These are phyloP conservation scores for Emmonsiellopsis sp. DNA, from an alignment of 2,329 filamentous ascomycete species.

Conservation along the genomic window DNA sequence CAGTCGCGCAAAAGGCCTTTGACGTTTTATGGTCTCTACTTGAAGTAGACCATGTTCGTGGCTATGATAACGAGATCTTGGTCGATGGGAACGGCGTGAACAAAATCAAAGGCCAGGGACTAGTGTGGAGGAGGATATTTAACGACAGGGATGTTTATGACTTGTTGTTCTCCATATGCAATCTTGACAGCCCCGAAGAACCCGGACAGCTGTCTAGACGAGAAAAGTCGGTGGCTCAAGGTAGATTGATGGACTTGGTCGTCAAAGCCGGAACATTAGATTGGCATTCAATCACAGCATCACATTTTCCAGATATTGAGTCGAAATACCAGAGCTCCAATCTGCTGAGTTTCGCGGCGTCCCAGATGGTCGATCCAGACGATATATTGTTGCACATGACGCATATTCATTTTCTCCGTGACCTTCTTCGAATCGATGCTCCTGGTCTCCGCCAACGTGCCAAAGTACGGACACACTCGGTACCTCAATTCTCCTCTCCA, in stretches of 20 bases:
- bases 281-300: conserved; percentile 44
- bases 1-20: conserved; percentile 46
- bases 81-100: conserved; percentile 18
- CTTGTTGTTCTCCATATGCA: conserved; percentile 48
- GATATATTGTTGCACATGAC: conserved; percentile 55
- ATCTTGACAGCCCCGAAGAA: conserved; percentile 29
- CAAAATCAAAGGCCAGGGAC: conserved; percentile 37
- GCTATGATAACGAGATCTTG: conserved; percentile 13
- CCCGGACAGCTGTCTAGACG: conserved; percentile 37
- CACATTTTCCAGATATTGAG: conserved; percentile 47
- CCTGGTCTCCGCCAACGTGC: conserved; percentile 22
- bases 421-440: conserved; percentile 40
- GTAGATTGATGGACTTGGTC: conserved; percentile 50
- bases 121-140: conserved; percentile 56
- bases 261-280: conserved; percentile 45
- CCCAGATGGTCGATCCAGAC: conserved; percentile 48
- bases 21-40: conserved; percentile 46
- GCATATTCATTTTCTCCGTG: conserved; percentile 48
- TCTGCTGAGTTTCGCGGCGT: conserved; percentile 47
- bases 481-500: conserved; percentile 31
- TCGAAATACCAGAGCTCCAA: conserved; percentile 29
- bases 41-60: conserved; percentile 36
- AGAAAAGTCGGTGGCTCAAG: conserved; percentile 52
- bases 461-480: conserved; percentile 23
- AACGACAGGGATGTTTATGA: conserved; percentile 51